Percentiles rank a stretch among this genome's conserved stretches.
These are phyloP conservation scores for Phytophthora sp. DNA, from an alignment of 352 stramenopile genomes.

Conservation along the genomic window DNA sequence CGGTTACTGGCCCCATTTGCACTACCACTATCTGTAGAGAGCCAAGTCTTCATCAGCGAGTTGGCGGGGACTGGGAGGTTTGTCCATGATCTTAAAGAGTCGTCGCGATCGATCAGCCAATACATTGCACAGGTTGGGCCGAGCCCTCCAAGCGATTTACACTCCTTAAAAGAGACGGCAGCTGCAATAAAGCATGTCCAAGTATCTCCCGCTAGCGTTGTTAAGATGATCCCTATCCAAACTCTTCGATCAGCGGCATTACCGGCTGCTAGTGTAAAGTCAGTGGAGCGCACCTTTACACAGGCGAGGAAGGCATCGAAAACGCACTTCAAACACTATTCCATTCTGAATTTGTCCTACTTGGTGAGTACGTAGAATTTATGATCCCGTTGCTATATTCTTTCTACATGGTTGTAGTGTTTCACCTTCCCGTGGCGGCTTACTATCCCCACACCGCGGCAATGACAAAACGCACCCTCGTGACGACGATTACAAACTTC, in stretches of 20 bases:
- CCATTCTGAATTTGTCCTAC: slow-evolving; percentile 25
- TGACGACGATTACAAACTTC: neutral
- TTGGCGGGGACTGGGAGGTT: neutral
- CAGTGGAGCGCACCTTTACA: too few species aligned
- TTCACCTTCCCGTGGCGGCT: slow-evolving; percentile 17
- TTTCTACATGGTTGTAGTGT: slow-evolving; percentile 19
- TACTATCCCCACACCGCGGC: slow-evolving; percentile 27
- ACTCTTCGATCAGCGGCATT: too few species aligned
- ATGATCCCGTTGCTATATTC: slow-evolving; percentile 29
- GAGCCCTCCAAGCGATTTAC: too few species aligned
- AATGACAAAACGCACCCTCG: neutral
- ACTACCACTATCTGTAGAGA: slow-evolving; percentile 7
- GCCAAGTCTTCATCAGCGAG: neutral
- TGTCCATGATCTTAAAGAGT: neutral
- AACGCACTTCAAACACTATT: slow-evolving; percentile 23
- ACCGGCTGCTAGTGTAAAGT: too few species aligned
- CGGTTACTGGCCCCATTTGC: slow-evolving; percentile 9
- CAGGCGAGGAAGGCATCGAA: neutral
- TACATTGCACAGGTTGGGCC: too few species aligned
- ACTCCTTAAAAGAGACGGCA: too few species aligned
- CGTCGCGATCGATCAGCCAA: too few species aligned
- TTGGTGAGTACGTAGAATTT: slow-evolving; percentile 36
- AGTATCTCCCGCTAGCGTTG: too few species aligned
- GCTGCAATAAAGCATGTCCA: too few species aligned
- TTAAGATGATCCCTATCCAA: neutral